Percentiles rank a stretch among this genome's conserved stretches.
These are phyloP conservation scores for Botrytis tulipae DNA, from an alignment of 2,329 filamentous ascomycete species.

Conservation along the genomic window DNA sequence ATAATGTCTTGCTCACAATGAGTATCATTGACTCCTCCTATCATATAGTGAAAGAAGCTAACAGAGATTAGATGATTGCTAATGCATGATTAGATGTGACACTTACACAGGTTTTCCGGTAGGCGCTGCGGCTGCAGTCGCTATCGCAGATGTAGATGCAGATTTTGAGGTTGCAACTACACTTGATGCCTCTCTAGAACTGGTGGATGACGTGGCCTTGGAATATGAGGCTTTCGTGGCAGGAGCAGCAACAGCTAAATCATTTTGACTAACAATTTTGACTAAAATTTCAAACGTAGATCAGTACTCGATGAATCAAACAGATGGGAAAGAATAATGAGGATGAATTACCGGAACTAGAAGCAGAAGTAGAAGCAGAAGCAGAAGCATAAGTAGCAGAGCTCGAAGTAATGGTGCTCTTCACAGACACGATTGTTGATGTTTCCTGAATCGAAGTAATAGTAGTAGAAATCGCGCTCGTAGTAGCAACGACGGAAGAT, in stretches of 20 bases:
- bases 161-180: neutral
- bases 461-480: neutral
- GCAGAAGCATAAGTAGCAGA: neutral
- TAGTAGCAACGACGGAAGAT: neutral
- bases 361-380: neutral
- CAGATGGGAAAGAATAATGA: too few species aligned
- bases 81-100: too few species aligned
- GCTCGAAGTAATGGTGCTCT: neutral
- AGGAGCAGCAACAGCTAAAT: neutral
- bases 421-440: neutral
- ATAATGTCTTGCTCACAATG: constrained; percentile 25
- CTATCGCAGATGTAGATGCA: neutral
- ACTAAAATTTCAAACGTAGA: neutral
- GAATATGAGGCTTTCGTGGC: neutral
- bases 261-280: neutral
- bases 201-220: neutral
- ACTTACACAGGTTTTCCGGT: constrained; percentile 23
- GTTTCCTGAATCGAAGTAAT: neutral
- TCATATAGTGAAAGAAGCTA: constrained; percentile 25
- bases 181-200: neutral
- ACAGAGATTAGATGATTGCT: neutral
- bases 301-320: neutral
- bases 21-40: constrained; percentile 22
- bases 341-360: neutral
- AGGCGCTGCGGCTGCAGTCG: neutral